These are phyloP conservation scores for Paraleonurus japonicus DNA, from an alignment of 257 asterid species.

Conservation along the genomic window DNA sequence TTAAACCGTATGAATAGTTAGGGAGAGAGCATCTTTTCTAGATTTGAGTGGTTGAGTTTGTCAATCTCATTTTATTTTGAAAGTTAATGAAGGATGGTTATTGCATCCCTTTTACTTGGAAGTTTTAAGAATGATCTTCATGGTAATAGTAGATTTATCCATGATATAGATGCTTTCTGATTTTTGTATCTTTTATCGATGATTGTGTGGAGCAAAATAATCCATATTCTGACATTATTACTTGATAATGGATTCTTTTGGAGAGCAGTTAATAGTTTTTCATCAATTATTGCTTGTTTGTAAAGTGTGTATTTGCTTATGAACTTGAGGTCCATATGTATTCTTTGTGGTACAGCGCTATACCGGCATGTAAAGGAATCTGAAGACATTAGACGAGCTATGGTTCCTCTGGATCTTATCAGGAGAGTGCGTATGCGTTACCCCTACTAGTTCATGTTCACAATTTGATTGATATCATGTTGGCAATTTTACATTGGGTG, in stretches of 20 bases:
- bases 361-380: slow-evolving; percentile 63
- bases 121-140: neutral
- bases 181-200: neutral
- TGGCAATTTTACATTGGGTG: neutral
- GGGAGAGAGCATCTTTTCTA: neutral
- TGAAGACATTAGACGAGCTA: slow-evolving; percentile 66
- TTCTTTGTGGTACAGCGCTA: slow-evolving; percentile 46
- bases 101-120: neutral
- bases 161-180: neutral
- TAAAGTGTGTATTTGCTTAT: slow-evolving; percentile 4
- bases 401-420: slow-evolving; percentile 83
- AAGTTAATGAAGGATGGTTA: neutral
- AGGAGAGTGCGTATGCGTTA: slow-evolving; percentile 55
- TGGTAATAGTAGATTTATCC: neutral
- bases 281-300: neutral
- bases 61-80: neutral
- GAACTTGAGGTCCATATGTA: neutral
- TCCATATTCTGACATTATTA: neutral
- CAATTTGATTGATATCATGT: neutral
- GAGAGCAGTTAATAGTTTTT: neutral
- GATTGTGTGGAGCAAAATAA: neutral
- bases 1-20: neutral
- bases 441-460: neutral
- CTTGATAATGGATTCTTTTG: neutral
- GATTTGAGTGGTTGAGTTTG: neutral